Base-by-base conservation (phyloP, 1,284 basidiomycete genomes). In the Porodaedalea pini region DNA sequence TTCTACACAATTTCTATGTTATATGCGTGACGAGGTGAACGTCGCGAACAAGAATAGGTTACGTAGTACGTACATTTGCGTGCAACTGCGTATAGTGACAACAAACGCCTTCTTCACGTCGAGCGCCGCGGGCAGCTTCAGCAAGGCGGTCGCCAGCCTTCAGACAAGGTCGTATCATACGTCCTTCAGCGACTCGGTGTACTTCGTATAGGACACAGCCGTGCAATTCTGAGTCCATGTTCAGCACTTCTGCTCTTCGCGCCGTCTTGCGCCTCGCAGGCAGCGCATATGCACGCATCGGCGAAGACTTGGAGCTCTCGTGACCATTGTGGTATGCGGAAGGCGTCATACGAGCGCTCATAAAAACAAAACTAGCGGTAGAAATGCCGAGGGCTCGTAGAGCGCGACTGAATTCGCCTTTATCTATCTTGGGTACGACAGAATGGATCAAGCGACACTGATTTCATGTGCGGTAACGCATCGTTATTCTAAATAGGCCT, bases 141-240 rank as follows among this genome's bases (percentile, higher is more conserved):
- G 86, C 31, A 90, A 74, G 13, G 85, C 85, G 0, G 77, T 81
- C 49, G 68, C 71, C 40, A 82, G 66, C 25, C n/a, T n/a, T n/a
- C 76, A 82, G 29, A 86, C 85, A 50, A 86, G 84, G 2, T 88
- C 88, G 65, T 88, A 89, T 65, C 82, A 77, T 4, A 90, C 71
- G 21, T 77, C 78, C 61, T 84, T 83, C 57, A 90, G 74, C 1
- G 82, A 79, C 62, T 86, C 79, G 0, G 80, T 80, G 74, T 79
- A 88, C n/a, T n/a, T n/a, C 13, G 75, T 72, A 64, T 88, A 89
- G 25, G 71, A n/a, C n/a, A n/a, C n/a, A 81, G 23, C 87, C 87
- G 44, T 75, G 25, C 23, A 59, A 23, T 4, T 37, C 45, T 36
- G 57, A 40, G 51, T 54, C 45, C n/a, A 19, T 21, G 41, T 21